Percentiles rank a stretch among this genome's conserved stretches.
Conservation (phyloP, 169 alveolate species). For the Cryptosporidium sp. region DNA sequence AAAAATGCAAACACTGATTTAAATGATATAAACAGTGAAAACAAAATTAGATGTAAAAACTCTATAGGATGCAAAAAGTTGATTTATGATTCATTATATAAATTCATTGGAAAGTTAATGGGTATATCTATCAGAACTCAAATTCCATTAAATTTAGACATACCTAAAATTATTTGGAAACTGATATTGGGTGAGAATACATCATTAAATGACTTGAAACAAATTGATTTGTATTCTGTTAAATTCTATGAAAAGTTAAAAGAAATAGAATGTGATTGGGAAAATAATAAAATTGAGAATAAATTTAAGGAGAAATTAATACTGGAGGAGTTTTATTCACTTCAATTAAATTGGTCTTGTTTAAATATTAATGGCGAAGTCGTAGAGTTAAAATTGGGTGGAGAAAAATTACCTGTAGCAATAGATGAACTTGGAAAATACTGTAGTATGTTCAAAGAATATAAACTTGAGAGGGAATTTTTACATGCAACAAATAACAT, state of each 20-base stretch:
- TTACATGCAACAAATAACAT: constrained; percentile 73
- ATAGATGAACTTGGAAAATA: constrained; percentile 71
- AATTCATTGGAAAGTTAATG: constrained; percentile 85
- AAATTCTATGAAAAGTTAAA: constrained; percentile 81
- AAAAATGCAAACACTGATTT: background rate
- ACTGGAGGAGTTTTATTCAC: constrained; percentile 51
- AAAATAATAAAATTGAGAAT: constrained; percentile 13
- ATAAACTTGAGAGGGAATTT: constrained; percentile 43
- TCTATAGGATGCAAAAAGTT: background rate
- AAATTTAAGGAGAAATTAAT: constrained; percentile 72
- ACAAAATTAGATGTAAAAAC: background rate
- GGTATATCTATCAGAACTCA: constrained; percentile 88
- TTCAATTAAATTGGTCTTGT: constrained; percentile 67
- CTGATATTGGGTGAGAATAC: constrained; percentile 79
- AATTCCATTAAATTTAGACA: constrained; percentile 82
- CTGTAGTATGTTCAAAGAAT: constrained; percentile 37
- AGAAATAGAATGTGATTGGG: constrained; percentile 49
- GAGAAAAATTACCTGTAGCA: constrained; percentile 65
- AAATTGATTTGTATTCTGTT: constrained; percentile 83
- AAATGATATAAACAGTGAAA: constrained; percentile 13
- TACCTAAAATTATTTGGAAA: constrained; percentile 88
- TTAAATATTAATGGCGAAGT: constrained; percentile 75
- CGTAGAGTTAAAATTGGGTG: constrained; percentile 74
- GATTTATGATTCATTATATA: constrained; percentile 81
- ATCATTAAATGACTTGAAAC: constrained; percentile 82